Percentiles rank a stretch among this genome's conserved stretches.
Conservation (phyloP, 2,329 filamentous ascomycete species). For the Kalaharituber pfeilii region DNA sequence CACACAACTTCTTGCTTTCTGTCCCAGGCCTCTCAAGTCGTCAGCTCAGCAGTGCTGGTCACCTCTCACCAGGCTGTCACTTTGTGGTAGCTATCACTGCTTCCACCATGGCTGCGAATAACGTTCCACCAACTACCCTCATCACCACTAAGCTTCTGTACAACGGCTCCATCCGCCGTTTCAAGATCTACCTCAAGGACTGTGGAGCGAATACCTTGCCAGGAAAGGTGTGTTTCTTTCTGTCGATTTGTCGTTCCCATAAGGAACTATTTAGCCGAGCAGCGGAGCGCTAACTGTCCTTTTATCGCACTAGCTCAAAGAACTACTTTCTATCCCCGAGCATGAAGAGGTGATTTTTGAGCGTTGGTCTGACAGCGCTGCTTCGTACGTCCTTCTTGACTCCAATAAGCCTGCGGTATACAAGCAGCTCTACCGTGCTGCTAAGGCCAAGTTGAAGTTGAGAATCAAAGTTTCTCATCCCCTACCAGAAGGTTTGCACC, state of each 20-base stretch:
- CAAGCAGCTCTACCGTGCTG: constrained; percentile 90
- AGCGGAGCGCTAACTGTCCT: not conserved
- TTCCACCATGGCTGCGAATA: constrained; percentile 13
- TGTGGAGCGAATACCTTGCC: constrained; percentile 58
- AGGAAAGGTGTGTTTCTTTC: constrained; percentile 53
- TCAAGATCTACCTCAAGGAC: constrained; percentile 79
- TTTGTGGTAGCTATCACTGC: not conserved
- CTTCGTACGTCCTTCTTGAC: constrained; percentile 62
- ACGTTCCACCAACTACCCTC: constrained; percentile 42
- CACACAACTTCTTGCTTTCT: not conserved
- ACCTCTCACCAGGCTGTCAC: constrained; percentile 3
- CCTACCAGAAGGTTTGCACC: not conserved
- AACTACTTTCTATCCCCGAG: constrained; percentile 45
- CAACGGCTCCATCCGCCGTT: constrained; percentile 57
- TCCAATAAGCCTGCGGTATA: constrained; percentile 64
- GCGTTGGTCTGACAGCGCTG: constrained; percentile 88
- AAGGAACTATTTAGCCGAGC: not conserved
- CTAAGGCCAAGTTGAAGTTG: constrained; percentile 95
- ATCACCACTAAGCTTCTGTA: constrained; percentile 76
- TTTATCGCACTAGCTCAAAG: constrained; percentile 42
- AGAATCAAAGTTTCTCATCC: constrained; percentile 53
- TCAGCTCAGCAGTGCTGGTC: constrained; percentile 5
- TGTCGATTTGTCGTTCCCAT: not conserved
- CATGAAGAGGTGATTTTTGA: constrained; percentile 55
- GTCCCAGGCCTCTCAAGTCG: not conserved